Evolutionary conservation across 192 early-diverging fungal genomes (phyloP).

Genomic region (Endogone sp.): DNA sequence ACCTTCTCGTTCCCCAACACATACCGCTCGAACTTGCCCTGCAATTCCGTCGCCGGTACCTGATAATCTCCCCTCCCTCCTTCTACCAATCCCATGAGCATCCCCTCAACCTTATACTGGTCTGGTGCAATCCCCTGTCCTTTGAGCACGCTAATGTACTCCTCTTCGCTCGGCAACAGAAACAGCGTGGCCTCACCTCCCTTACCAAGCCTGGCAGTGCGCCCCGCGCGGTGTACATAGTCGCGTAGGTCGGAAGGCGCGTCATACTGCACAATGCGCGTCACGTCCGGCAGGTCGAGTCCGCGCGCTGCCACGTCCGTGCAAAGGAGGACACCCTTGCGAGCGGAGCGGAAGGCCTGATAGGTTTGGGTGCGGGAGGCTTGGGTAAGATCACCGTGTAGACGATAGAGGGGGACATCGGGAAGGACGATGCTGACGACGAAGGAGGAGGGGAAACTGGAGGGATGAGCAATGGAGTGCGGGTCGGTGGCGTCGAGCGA

Average conservation of each 20-base stretch:
- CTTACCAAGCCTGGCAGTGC: slow-evolving; percentile 92
- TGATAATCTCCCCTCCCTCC: slow-evolving; percentile 51
- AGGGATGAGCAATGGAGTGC: too few species aligned
- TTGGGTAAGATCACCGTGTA: slow-evolving; percentile 90
- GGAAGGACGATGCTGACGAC: slow-evolving; percentile 58
- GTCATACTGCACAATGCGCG: slow-evolving; percentile 93
- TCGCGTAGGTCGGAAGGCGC: slow-evolving; percentile 90
- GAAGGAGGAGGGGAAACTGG: slow-evolving; percentile 16
- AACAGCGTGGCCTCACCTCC: slow-evolving; percentile 84
- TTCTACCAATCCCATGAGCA: slow-evolving; percentile 52
- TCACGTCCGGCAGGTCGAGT: slow-evolving; percentile 92
- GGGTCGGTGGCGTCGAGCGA: neutral
- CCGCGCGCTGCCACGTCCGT: slow-evolving; percentile 98
- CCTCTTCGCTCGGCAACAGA: slow-evolving; percentile 85
- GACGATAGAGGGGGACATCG: slow-evolving; percentile 67
- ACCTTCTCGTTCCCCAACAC: slow-evolving; percentile 60
- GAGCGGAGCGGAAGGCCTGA: slow-evolving; percentile 58
- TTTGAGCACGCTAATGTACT: slow-evolving; percentile 63
- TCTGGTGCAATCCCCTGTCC: slow-evolving; percentile 55
- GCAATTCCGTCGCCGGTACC: slow-evolving; percentile 42
- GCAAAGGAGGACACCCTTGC: slow-evolving; percentile 80
- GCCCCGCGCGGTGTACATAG: slow-evolving; percentile 96
- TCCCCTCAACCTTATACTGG: slow-evolving; percentile 50
- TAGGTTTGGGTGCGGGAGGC: slow-evolving; percentile 73
- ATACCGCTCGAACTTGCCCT: slow-evolving; percentile 66